phyloP scores from a whole-genome alignment of 768 basidiomycete genomes.

The Panellus pusillus region DNA sequence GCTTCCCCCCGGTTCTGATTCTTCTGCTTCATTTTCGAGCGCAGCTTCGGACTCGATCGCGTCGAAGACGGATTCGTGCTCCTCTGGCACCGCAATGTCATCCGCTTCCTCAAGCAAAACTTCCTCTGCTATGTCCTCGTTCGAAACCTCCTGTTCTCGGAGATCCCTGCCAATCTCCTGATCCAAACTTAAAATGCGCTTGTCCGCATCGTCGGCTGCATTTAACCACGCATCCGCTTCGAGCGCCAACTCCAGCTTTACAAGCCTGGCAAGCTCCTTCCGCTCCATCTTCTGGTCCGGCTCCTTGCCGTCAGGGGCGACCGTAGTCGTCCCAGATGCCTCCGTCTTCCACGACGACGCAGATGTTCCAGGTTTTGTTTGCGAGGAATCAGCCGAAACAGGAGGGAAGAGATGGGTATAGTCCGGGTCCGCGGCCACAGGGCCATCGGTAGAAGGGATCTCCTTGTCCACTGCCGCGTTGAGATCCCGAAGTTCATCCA shows the following conservation, averaged over 20 bases:
- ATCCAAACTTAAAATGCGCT: neutral
- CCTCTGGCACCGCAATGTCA: neutral
- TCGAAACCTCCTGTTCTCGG: neutral
- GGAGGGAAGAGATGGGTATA: neutral
- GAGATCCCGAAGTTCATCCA: neutral
- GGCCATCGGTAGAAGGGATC: neutral
- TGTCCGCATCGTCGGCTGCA: conserved; percentile 9
- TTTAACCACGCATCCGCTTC: neutral
- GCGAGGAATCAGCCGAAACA: too few species aligned
- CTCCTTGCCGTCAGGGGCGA: neutral
- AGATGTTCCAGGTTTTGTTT: too few species aligned
- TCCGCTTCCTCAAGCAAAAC: neutral
- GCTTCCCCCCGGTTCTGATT: neutral
- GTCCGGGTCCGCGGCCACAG: neutral
- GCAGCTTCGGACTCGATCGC: neutral
- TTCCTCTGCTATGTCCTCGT: neutral
- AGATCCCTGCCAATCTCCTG: neutral
- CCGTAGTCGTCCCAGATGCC: neutral
- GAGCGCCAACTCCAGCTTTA: conserved; percentile 1
- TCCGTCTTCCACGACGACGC: neutral
- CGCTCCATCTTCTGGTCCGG: neutral
- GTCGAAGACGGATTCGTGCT: neutral
- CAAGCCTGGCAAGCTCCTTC: neutral
- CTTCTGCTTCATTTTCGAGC: neutral
- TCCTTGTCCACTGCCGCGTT: conserved; percentile 1